These are phyloP conservation scores for Schizophyllum commune DNA, from an alignment of 1,284 basidiomycete species.

Conservation along the genomic window DNA sequence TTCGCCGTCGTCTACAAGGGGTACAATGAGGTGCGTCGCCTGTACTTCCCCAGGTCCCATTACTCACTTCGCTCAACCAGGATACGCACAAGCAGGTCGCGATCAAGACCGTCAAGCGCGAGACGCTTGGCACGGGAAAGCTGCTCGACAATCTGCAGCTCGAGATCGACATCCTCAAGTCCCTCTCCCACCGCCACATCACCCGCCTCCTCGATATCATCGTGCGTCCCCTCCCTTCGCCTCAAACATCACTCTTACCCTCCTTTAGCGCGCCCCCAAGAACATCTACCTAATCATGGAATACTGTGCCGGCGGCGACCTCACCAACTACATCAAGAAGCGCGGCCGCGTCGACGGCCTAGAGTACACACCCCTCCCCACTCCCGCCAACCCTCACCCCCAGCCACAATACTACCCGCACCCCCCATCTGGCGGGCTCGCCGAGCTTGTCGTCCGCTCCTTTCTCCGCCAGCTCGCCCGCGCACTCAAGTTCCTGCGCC, in stretches of 20 bases:
- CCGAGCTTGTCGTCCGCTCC: slow-evolving; percentile 86
- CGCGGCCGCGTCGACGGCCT: slow-evolving; percentile 81
- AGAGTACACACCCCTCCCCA: slow-evolving; percentile 66
- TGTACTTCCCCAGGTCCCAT: slow-evolving; percentile 3
- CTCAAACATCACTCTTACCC: slow-evolving; percentile 1
- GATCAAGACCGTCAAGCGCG: slow-evolving; percentile 91
- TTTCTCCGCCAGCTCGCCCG: slow-evolving; percentile 92
- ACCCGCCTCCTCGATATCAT: slow-evolving; percentile 92
- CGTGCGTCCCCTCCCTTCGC: slow-evolving; percentile 31
- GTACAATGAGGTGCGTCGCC: slow-evolving; percentile 50
- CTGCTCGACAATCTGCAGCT: slow-evolving; percentile 95
- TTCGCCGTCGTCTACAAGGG: slow-evolving; percentile 97
- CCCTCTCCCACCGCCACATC: slow-evolving; percentile 88
- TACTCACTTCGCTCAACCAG: slow-evolving; percentile 31
- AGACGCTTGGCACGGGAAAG: slow-evolving; percentile 79
- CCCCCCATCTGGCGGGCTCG: slow-evolving; percentile 83
- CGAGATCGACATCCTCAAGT: slow-evolving; percentile 96
- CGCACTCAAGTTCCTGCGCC: slow-evolving; percentile 88
- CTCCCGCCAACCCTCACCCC: slow-evolving; percentile 32
- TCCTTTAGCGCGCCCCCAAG: slow-evolving; percentile 73
- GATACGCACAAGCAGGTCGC: slow-evolving; percentile 76
- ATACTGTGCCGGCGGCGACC: slow-evolving; percentile 92
- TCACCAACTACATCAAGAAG: slow-evolving; percentile 95
- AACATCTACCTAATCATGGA: slow-evolving; percentile 99
- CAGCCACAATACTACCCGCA: slow-evolving; percentile 79